phyloP scores from a whole-genome alignment of 768 basidiomycete genomes.

The Boletus sp. region DNA sequence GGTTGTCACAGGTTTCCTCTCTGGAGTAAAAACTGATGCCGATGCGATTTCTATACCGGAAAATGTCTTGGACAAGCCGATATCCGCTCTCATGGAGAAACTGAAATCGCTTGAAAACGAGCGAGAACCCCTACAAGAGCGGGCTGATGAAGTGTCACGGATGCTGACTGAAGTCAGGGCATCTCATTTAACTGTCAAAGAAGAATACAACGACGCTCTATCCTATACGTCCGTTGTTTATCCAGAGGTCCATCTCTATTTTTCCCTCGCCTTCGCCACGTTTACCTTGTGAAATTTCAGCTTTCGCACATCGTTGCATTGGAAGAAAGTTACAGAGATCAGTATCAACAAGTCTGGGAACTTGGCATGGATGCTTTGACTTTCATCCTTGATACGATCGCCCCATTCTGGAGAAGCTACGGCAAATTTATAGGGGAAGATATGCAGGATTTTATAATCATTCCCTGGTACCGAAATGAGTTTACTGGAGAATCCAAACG shows the following conservation, averaged over 20 bases:
- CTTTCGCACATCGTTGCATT: conserved; percentile 66
- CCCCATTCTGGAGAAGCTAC: conserved; percentile 79
- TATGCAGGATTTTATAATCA: conserved; percentile 74
- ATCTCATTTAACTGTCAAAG: conserved; percentile 55
- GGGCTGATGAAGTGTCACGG: conserved; percentile 48
- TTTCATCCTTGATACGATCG: conserved; percentile 68
- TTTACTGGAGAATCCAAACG: conserved; percentile 75
- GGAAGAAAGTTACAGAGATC: conserved; percentile 77
- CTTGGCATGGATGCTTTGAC: conserved; percentile 76
- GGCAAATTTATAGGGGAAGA: conserved; percentile 81
- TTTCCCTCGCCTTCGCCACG: not conserved
- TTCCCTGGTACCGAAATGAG: conserved; percentile 80
- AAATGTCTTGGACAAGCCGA: conserved; percentile 53
- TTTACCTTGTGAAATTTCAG: conserved; percentile 34
- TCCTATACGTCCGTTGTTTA: conserved; percentile 73
- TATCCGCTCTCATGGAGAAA: conserved; percentile 46
- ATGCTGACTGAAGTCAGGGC: conserved; percentile 52
- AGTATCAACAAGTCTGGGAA: conserved; percentile 80
- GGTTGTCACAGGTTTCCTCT: conserved; percentile 47
- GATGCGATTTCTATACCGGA: conserved; percentile 19
- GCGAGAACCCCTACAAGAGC: conserved; percentile 41
- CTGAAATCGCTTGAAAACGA: conserved; percentile 50
- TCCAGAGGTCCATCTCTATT: conserved; percentile 55
- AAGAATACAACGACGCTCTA: conserved; percentile 60
- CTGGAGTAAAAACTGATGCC: conserved; percentile 6